Base-by-base conservation (phyloP, 805 yeast species). In the Ogataea polymorpha region DNA sequence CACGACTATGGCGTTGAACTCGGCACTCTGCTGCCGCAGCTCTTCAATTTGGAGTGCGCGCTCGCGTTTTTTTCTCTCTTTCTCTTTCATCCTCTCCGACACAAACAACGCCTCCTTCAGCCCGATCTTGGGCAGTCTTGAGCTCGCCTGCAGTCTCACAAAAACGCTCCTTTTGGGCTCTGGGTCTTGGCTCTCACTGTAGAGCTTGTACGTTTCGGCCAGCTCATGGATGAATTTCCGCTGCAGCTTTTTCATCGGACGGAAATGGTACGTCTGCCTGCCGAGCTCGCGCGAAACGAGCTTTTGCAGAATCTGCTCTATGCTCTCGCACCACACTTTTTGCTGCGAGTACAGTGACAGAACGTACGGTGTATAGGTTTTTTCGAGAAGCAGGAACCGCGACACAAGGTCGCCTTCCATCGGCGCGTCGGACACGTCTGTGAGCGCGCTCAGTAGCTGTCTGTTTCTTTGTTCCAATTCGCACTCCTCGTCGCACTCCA, bases 111-210 rank as follows among this genome's bases (percentile, higher is more conserved):
- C 74, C 37, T 74, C 74, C 21, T 63, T 64, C n/a, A 83, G 61
- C 2, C 72, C 65, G 31, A 71, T 51, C 9, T 56, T 51, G 0
- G 88, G 86, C 2, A 66, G 42, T 8, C 46, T 53, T 0, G 68
- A 56, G 1, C 41, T 48, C 10, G 51, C 43, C 6, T 58, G 55
- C 32, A 69, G 59, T 36, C 67, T 63, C n/a, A 88, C 70, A 48
- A 75, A 80, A 0, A 88, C 91, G 9, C 83, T 76, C 45, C 96
- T 62, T 38, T 77, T 70, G 0, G 96, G 96, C 49, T 87, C 96
- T 2, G 75, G 77, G 59, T 86, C 96, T 46, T 86, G 93, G 2
- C 90, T 76, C 53, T 85, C 89, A 0, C 83, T 68, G 50, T 75
- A 79, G 10, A 87, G 53, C 10, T 72, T 67, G 57, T 68, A 87